A percentile compares a stretch with the other conserved stretches of the same genome.
Conservation (phyloP, 768 basidiomycete species). For the Lactifluus hygrophoroides region DNA sequence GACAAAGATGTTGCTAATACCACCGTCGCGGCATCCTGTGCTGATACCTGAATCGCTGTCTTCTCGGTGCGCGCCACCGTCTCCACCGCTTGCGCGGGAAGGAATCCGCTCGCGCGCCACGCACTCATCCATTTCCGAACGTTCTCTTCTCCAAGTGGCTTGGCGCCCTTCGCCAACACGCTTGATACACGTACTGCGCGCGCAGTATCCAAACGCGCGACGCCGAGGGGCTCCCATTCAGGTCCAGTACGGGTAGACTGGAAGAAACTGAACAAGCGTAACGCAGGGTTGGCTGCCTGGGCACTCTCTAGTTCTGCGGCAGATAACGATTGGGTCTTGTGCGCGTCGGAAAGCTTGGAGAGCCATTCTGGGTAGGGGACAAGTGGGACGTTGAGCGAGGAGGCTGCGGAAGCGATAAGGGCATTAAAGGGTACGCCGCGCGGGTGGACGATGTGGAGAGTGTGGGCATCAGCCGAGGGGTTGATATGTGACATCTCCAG, state of each 20-base stretch:
- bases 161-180: slow-evolving; percentile 8
- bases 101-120: slow-evolving; percentile 17
- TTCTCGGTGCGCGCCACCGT: background rate
- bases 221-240: slow-evolving; percentile 22
- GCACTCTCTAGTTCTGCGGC: slow-evolving; percentile 9
- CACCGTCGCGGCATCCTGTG: background rate
- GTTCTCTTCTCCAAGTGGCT: slow-evolving; percentile 14
- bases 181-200: slow-evolving; percentile 16
- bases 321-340: slow-evolving; percentile 7
- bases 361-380: slow-evolving; percentile 24
- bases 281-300: slow-evolving; percentile 16
- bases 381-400: slow-evolving; percentile 20
- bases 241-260: slow-evolving; percentile 13
- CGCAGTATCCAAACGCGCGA: slow-evolving; percentile 19
- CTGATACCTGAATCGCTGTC: background rate
- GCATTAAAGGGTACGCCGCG: slow-evolving; percentile 21
- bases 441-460: slow-evolving; percentile 22
- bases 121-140: slow-evolving; percentile 13
- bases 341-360: slow-evolving; percentile 13
- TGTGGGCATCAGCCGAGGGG: slow-evolving; percentile 3
- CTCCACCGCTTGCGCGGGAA: slow-evolving; percentile 1
- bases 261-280: slow-evolving; percentile 17
- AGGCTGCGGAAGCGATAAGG: slow-evolving; percentile 18
- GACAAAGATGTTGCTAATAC: background rate
- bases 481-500: slow-evolving; percentile 23